Evolutionary conservation across 495 filamentous ascomycete species (phyloP).

Genomic region (Tetracladium marchalianum): DNA sequence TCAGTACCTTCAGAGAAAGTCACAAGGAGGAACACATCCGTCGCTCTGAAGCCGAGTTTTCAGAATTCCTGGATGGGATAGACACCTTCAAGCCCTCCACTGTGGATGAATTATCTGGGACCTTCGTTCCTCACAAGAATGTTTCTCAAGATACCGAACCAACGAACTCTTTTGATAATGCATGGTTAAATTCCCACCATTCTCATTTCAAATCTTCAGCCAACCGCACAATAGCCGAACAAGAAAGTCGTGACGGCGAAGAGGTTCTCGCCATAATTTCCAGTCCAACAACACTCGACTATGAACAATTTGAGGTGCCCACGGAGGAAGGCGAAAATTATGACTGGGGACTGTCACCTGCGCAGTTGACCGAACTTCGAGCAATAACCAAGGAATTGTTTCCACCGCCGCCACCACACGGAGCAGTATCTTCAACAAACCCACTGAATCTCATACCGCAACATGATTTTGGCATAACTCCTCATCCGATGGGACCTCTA

Average conservation of each 20-base stretch:
- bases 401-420: slow-evolving; percentile 1
- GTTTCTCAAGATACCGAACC: neutral
- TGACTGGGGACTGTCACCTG: slow-evolving; percentile 26
- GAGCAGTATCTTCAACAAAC: slow-evolving; percentile 7
- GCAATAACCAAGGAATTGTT: slow-evolving; percentile 12
- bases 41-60: slow-evolving; percentile 31
- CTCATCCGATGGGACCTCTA: neutral
- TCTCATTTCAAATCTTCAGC: neutral
- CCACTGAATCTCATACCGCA: slow-evolving; percentile 16
- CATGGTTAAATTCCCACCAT: slow-evolving; percentile 1
- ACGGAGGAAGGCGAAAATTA: slow-evolving; percentile 1
- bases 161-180: slow-evolving; percentile 3
- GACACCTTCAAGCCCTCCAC: slow-evolving; percentile 19
- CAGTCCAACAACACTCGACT: slow-evolving; percentile 5
- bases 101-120: slow-evolving; percentile 7
- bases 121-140: neutral
- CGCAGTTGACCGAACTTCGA: slow-evolving; percentile 13
- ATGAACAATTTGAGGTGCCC: slow-evolving; percentile 8
- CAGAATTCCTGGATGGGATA: slow-evolving; percentile 31
- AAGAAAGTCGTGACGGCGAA: slow-evolving; percentile 31
- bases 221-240: slow-evolving; percentile 19
- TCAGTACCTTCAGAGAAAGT: slow-evolving; percentile 5
- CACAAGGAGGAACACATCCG: slow-evolving; percentile 26
- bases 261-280: slow-evolving; percentile 31
- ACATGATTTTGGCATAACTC: neutral